phyloP scores from a whole-genome alignment of 73 alveolate genomes.

The Paramecium sonneborni region DNA sequence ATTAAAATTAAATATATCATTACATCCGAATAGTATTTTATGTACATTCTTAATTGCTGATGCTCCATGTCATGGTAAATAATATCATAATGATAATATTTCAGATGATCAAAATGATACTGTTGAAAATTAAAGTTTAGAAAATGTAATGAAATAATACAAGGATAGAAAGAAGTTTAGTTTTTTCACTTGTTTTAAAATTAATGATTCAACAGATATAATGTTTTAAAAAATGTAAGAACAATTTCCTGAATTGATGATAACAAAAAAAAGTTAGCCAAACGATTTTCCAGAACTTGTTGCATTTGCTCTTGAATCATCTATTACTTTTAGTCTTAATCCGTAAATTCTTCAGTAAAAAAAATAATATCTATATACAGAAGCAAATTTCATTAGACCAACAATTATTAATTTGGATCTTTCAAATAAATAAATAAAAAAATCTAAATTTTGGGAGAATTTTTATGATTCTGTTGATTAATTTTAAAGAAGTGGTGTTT shows the following conservation, averaged over 20 bases:
- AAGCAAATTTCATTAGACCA: background rate
- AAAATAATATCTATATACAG: background rate
- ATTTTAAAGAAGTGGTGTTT: background rate
- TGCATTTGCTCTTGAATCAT: background rate
- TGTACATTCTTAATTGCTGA: slow-evolving; percentile 44
- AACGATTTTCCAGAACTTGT: background rate
- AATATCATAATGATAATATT: slow-evolving; percentile 13
- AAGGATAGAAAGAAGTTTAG: background rate
- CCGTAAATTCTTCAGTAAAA: background rate
- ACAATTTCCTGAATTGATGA: background rate
- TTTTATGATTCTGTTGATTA: background rate
- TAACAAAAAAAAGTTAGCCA: background rate
- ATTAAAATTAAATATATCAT: background rate
- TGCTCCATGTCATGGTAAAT: slow-evolving; percentile 47
- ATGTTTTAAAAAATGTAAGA: background rate
- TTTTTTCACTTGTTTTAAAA: slow-evolving; percentile 32
- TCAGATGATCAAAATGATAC: slow-evolving; percentile 33
- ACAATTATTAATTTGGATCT: background rate
- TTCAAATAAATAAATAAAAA: background rate
- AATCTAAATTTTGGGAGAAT: background rate
- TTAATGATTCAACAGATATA: slow-evolving; percentile 8
- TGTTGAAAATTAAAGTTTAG: background rate
- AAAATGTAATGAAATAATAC: background rate
- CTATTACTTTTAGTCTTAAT: background rate
- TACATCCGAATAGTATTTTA: background rate